Base-by-base conservation (phyloP, 129 eudicot species). In the Oenanthe sinensis region DNA sequence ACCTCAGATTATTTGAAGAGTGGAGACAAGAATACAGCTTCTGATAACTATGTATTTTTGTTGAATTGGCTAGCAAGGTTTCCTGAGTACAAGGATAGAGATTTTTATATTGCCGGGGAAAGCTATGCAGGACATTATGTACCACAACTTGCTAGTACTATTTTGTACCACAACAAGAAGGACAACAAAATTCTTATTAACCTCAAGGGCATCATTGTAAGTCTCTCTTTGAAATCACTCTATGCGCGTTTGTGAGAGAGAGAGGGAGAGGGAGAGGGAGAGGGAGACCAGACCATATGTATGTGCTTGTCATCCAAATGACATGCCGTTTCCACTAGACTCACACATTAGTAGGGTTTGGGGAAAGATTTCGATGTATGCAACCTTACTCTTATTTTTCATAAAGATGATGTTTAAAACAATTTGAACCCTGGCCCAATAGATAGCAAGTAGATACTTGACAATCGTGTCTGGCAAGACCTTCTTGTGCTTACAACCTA, bases 171-270 rank as follows among this genome's bases (percentile, higher is more conserved):
- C 76, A 93, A 91, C 85, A 76, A 79, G 37, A 82, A 78, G 44
- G 85, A 87, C 11, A 85, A 85, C 74, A 85, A 84, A 63, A 85
- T 81, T 47, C n/a, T 89, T 54, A 87, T 93, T 83, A 93, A 93
- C 73, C 91, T 93, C 82, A 91, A 89, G 80, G 98, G 97, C 22
- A 91, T 93, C 81, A 83, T 93, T 50, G 98, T 93, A 88, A 77
- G 97, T 82, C 68, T 72, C 76, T 78, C 48, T 44, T 58, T 14
- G 20, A 17, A 50, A 17, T 50, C 60, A 50, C 2, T 49, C 7
- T 49, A 16, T 6, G 8, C 16, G 7, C 1, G 7, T 17, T 0
- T 50, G 22, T 50, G 8, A 16, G 24, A 4, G 60, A 16, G 55
- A 15, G 20, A 19, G 55, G 5, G 42, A 37, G 40, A 37, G 42